phyloP scores from a whole-genome alignment of 495 filamentous ascomycete genomes.

The Penicillium mononematosum region DNA sequence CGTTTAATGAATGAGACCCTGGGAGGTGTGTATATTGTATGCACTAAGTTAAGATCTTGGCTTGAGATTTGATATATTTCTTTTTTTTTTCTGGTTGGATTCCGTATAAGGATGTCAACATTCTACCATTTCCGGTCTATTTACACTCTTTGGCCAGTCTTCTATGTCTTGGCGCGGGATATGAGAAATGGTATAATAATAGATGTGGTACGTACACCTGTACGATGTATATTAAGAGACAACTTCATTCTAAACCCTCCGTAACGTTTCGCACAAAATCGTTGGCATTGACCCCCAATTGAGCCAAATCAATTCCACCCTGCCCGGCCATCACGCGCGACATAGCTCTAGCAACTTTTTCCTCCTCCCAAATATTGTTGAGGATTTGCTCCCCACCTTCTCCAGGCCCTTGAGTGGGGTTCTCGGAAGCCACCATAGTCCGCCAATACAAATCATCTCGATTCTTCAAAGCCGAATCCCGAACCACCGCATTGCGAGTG shows the following conservation, averaged over 20 bases:
- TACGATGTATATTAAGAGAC: no score
- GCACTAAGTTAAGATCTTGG: slow-evolving; percentile 5
- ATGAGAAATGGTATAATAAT: slow-evolving; percentile 2
- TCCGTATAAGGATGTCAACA: background rate
- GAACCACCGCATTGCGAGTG: slow-evolving; percentile 57
- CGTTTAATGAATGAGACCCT: slow-evolving; percentile 11
- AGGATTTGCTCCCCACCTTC: slow-evolving; percentile 23
- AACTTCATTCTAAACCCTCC: slow-evolving; percentile 34
- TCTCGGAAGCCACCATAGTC: slow-evolving; percentile 44
- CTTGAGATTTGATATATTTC: background rate
- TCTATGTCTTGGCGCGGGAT: background rate
- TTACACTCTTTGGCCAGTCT: slow-evolving; percentile 4
- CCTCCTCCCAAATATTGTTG: slow-evolving; percentile 51
- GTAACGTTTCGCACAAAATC: slow-evolving; percentile 47
- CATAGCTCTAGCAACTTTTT: slow-evolving; percentile 56
- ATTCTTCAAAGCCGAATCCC: slow-evolving; percentile 54
- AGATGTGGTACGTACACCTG: background rate
- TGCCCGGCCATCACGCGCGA: slow-evolving; percentile 48
- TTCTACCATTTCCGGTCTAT: slow-evolving; percentile 11
- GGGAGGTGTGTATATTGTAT: background rate
- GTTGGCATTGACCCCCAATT: slow-evolving; percentile 44
- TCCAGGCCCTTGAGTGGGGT: slow-evolving; percentile 28
- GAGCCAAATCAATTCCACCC: slow-evolving; percentile 48
- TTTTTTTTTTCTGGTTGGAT: background rate
- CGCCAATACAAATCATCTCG: slow-evolving; percentile 60